Evolutionary conservation across 2,329 filamentous ascomycete species (phyloP).

Genomic region (Beauveria asiatica): DNA sequence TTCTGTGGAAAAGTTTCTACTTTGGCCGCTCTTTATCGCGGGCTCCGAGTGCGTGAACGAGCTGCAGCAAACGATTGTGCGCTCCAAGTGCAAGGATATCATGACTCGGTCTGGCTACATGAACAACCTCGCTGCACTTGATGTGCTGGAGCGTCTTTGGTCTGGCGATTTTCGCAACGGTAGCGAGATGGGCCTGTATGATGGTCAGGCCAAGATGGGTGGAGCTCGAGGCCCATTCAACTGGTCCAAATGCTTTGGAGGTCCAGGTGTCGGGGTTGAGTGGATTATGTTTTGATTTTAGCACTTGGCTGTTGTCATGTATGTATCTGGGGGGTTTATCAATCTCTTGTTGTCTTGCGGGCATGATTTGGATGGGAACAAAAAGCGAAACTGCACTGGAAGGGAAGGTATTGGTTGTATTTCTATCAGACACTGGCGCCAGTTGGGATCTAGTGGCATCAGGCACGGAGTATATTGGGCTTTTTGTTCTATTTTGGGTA

Average conservation of each 20-base stretch:
- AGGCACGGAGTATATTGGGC: not conserved
- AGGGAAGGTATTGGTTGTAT: not conserved
- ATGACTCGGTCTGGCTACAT: conserved; percentile 85
- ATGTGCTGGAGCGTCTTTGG: conserved; percentile 83
- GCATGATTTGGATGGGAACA: not conserved
- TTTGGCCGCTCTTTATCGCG: conserved; percentile 88
- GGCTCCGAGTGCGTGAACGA: conserved; percentile 83
- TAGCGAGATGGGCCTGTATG: conserved; percentile 25
- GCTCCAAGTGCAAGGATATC: conserved; percentile 74
- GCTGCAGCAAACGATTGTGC: conserved; percentile 68
- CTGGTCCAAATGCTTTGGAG: conserved; percentile 50
- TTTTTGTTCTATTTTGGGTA: not conserved
- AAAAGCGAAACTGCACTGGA: not conserved
- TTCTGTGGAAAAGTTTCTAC: conserved; percentile 74
- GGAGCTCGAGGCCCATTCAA: conserved; percentile 44
- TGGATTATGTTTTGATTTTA: conserved; percentile 55
- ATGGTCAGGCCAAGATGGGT: conserved; percentile 24
- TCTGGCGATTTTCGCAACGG: conserved; percentile 38
- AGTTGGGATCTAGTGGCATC: not conserved
- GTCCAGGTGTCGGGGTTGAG: conserved; percentile 49
- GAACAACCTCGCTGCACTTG: conserved; percentile 81
- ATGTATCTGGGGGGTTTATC: conserved; percentile 12
- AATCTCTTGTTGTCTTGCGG: not conserved
- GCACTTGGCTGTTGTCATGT: conserved; percentile 10
- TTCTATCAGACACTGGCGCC: not conserved